Evolutionary conservation across 2,329 filamentous ascomycete species (phyloP).

Genomic region (Paecilomyces sp.): DNA sequence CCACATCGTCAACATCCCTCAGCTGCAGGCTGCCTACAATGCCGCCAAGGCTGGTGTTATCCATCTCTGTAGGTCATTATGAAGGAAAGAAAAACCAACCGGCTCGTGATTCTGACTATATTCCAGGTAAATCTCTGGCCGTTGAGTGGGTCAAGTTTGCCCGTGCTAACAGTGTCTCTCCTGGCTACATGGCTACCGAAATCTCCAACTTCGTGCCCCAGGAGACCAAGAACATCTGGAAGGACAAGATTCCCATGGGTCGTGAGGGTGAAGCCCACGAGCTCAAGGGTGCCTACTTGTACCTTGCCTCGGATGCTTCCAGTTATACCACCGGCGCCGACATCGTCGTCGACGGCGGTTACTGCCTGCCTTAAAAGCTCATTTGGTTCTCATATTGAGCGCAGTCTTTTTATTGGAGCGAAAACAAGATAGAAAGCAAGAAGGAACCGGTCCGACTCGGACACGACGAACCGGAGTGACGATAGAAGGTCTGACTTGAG

Average conservation of each 20-base stretch:
- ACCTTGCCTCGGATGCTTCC: slow-evolving; percentile 40
- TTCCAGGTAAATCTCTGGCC: slow-evolving; percentile 58
- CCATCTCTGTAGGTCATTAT: slow-evolving; percentile 35
- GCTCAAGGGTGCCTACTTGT: slow-evolving; percentile 61
- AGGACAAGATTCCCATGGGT: slow-evolving; percentile 73
- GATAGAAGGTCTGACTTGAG: neutral
- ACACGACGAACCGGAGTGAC: neutral
- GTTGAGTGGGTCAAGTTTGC: slow-evolving; percentile 74
- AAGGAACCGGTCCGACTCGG: neutral
- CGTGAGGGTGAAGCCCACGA: slow-evolving; percentile 65
- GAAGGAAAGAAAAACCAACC: slow-evolving; percentile 47
- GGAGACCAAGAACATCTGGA: slow-evolving; percentile 67
- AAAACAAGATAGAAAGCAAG: neutral
- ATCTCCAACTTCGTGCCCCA: slow-evolving; percentile 58
- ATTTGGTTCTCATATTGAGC: neutral
- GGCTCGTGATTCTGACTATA: slow-evolving; percentile 6
- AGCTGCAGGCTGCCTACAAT: slow-evolving; percentile 68
- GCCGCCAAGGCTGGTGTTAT: slow-evolving; percentile 59
- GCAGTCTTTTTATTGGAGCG: neutral
- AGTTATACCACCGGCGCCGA: slow-evolving; percentile 44
- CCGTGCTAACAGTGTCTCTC: slow-evolving; percentile 64
- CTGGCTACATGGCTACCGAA: slow-evolving; percentile 69
- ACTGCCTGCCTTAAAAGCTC: slow-evolving; percentile 11
- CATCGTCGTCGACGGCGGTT: slow-evolving; percentile 44
- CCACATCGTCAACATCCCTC: slow-evolving; percentile 70